Evolutionary conservation across 2,329 filamentous ascomycete genomes (phyloP).

Genomic region (Myriosclerotinia curreyana): DNA sequence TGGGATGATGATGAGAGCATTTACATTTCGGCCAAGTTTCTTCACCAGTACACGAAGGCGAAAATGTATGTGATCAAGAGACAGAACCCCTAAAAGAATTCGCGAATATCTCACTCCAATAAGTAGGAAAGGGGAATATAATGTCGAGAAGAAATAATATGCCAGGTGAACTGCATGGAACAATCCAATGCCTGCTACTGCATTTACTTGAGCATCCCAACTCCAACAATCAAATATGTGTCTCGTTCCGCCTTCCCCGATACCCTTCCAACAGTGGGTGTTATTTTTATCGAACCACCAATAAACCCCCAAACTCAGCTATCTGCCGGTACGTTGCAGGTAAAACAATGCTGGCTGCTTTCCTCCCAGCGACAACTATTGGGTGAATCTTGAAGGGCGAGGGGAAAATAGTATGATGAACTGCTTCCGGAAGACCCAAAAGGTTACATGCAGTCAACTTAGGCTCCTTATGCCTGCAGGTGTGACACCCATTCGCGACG

Average conservation of each 20-base stretch:
- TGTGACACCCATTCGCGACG: too few relatives aligned
- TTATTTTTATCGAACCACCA: background rate
- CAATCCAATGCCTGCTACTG: background rate
- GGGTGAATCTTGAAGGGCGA: background rate
- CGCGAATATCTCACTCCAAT: too few relatives aligned
- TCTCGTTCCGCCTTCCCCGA: background rate
- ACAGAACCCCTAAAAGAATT: too few relatives aligned
- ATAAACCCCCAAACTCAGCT: background rate
- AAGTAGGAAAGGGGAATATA: background rate
- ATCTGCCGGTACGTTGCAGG: background rate
- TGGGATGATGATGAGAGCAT: too few relatives aligned
- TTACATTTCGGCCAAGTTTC: too few relatives aligned
- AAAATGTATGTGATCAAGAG: too few relatives aligned
- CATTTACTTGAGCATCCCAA: background rate
- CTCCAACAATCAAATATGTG: too few relatives aligned
- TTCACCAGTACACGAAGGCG: too few relatives aligned
- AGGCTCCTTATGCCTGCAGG: background rate
- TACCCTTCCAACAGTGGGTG: background rate
- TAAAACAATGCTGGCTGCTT: background rate
- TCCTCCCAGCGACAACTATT: too few relatives aligned
- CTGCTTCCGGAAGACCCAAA: background rate
- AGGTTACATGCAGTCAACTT: background rate
- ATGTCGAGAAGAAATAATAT: background rate
- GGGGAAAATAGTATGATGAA: background rate
- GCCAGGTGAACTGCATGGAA: background rate